Conservation (phyloP, 352 stramenopile genomes). For the Thraustochytrium sp. region DNA sequence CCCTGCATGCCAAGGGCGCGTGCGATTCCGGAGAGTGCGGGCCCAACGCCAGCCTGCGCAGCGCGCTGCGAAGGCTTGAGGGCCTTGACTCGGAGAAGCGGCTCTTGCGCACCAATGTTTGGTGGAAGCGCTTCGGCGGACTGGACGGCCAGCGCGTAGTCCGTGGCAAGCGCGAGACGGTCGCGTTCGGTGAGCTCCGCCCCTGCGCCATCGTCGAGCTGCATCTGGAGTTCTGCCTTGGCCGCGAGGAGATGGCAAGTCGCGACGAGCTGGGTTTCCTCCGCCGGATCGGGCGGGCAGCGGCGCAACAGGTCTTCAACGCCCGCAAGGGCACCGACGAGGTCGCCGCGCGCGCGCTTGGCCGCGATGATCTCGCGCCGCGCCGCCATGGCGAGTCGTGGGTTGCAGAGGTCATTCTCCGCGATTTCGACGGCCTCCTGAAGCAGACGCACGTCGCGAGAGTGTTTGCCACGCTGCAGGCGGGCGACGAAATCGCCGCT, state of each 20-base stretch:
- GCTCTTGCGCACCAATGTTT: too few relatives aligned
- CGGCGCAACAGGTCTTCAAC: not conserved
- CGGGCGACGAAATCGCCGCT: not conserved
- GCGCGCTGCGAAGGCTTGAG: not conserved
- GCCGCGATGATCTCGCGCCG: not conserved
- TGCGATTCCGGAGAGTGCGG: not conserved
- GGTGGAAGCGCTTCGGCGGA: not conserved
- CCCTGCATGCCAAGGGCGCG: not conserved
- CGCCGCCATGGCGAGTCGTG: not conserved
- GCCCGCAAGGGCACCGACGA: not conserved
- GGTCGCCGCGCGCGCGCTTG: not conserved
- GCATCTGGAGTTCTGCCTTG: not conserved
- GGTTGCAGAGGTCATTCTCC: not conserved
- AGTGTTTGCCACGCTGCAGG: not conserved
- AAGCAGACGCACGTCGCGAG: not conserved
- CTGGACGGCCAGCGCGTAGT: not conserved
- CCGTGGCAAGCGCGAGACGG: not conserved
- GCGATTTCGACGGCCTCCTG: not conserved
- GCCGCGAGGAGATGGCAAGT: not conserved
- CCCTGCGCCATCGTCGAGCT: not conserved
- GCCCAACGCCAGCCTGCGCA: not conserved
- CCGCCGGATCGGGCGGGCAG: not conserved
- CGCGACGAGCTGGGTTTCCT: not conserved
- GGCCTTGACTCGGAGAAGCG: not conserved
- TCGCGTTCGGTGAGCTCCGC: conserved; percentile 6